Evolutionary conservation across 768 basidiomycete genomes (phyloP), one percentile per base, ranked within the genome.

Genomic region (Albatrellus ellisii): DNA sequence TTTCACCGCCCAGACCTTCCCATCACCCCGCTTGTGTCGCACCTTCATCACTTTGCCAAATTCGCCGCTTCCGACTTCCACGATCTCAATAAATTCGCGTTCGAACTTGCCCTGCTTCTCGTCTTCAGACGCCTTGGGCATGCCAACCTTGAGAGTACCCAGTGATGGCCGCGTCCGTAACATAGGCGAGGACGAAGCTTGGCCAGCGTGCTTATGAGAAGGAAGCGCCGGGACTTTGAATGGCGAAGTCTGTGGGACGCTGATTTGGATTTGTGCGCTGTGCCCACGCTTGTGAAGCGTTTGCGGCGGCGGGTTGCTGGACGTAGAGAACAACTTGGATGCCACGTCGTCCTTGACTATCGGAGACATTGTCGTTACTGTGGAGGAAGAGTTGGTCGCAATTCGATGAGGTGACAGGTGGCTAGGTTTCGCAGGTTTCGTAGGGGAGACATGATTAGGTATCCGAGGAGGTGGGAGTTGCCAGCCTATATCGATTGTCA

Each of bases 41-140:
- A 81, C 87, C 62, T 84, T 87, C 63, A 89, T 82, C 15, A 90
- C 94, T 54, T 82, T 82, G 20, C 91, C 91, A 60, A 97, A 98
- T 56, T 89, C 88, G 11, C 94, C 94, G 39, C 79, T 80, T 4
- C 94, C 94, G 9, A 97, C 67, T 53, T 79, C 75, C 43, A 84
- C 82, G 31, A 89, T 63, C 52, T 86, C 76, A 7, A 75, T 66
- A 56, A 91, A 97, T 33, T 87, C 77, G 46, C 71, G 75, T 55
- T 86, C 83, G 46, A 94, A 90, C 38, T 73, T 72, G 15, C 81
- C 77, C 7, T 68, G 61, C 42, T 70, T 68, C 42, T 73, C 72
- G 36, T 76, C 69, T 39, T 59, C 55, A 41, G 63, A 53, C 1
- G 53, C 44, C 17, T 26, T n/a, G 2, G 18, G 21, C 37, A 9